Base-by-base conservation (phyloP, 495 filamentous ascomycete species). In the Xylaria venustula region DNA sequence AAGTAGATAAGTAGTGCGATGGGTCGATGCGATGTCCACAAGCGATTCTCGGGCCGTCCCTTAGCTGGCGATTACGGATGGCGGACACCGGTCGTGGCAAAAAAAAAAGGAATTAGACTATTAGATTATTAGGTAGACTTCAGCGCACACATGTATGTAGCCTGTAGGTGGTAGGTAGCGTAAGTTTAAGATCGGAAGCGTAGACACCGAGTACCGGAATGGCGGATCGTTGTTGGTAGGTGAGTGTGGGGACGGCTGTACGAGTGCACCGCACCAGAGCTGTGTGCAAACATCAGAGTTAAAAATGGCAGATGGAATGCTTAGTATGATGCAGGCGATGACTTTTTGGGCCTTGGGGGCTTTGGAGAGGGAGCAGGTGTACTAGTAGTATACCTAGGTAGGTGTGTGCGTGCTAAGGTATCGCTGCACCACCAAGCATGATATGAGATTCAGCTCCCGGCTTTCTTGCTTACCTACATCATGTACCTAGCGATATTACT, bases 31-130 rank as follows among this genome's bases (percentile, higher is more conserved):
- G 7, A 40, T 15, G 14, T 12, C 6, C 19, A 7, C 7, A 9
- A 28, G 40, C 53, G 20, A 37, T 45, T 0, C 23, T 55, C 53
- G 53, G 53, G 53, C 53, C 53, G 53, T 55, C 22, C 53, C 53
- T 55, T 44, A 40, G 53, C 12, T 28, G 25, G 53, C 22, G 53
- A 55, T 30, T 41, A 23, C 53, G 23, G 51, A 54, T 42, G 8
- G 53, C 53, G 14, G 37, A 3, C 7, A 25, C 37, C 30, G 40
- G 52, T 19, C 37, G 26, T 19, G 53, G 22, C 25, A 4, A 40
- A 26, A 40, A 44, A 22, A 53, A 19, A 52, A 52, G 37, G 49
- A 22, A 52, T 34, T 5, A 5, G 11, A 34, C 11, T 34, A 34
- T 11, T 34, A 34, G 30, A 34, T 11, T 34, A 34, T 34, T 5